A percentile compares a stretch with the other conserved stretches of the same genome.
These are phyloP conservation scores for Pseudocercospora cruenta DNA, from an alignment of 2,329 filamentous ascomycete genomes.

Conservation along the genomic window DNA sequence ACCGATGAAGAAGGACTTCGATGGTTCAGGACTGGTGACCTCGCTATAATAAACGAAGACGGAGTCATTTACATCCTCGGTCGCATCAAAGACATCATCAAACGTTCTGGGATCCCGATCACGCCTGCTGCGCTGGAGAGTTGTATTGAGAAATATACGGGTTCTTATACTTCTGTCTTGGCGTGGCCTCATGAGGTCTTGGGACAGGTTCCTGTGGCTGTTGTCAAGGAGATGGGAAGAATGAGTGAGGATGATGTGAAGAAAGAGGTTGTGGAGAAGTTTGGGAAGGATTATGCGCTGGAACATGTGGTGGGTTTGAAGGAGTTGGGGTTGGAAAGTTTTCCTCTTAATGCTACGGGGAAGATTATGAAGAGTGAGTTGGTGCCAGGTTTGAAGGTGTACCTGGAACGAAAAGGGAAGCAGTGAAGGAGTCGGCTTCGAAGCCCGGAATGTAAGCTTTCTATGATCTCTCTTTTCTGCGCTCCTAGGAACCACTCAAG, in stretches of 20 bases:
- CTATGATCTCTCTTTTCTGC: too few species aligned
- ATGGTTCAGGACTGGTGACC: constrained; percentile 35
- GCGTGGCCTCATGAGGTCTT: constrained; percentile 23
- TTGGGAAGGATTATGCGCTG: constrained; percentile 30
- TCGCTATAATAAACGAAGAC: constrained; percentile 25
- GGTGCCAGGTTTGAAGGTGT: not conserved
- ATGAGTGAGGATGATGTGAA: constrained; percentile 26
- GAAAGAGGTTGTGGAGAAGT: constrained; percentile 23
- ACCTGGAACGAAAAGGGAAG: not conserved
- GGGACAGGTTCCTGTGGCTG: constrained; percentile 29
- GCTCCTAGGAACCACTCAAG: too few species aligned
- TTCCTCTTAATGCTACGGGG: constrained; percentile 32
- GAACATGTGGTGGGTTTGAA: constrained; percentile 24
- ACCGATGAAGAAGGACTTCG: constrained; percentile 16
- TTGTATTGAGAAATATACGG: constrained; percentile 26
- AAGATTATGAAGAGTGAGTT: constrained; percentile 34
- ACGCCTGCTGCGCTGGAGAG: constrained; percentile 32
- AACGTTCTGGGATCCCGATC: constrained; percentile 27
- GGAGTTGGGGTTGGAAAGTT: constrained; percentile 24
- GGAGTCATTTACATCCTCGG: constrained; percentile 32
- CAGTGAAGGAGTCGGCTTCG: too few species aligned
- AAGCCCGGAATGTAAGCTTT: too few species aligned
- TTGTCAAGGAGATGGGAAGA: constrained; percentile 23
- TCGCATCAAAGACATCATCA: constrained; percentile 32
- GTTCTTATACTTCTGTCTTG: constrained; percentile 23